Evolutionary conservation across 306 rosid species (phyloP).

Genomic region (Castanospermum australe): DNA sequence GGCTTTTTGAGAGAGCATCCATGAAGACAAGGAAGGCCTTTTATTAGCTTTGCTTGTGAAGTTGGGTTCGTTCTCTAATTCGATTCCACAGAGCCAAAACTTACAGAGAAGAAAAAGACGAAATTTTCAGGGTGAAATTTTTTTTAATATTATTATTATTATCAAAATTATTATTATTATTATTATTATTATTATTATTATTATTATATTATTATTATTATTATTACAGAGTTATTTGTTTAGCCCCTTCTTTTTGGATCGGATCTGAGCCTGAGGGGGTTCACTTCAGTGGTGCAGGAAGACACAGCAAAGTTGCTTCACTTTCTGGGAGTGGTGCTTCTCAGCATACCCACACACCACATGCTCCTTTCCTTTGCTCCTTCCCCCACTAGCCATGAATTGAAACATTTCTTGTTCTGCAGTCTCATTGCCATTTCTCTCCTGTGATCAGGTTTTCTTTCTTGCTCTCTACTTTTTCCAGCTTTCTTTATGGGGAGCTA

Average conservation of each 20-base stretch:
- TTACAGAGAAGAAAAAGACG: neutral
- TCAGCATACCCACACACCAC: conserved; percentile 12
- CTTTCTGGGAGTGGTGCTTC: conserved; percentile 43
- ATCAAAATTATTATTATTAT: neutral
- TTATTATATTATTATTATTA: neutral
- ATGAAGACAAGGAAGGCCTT: conserved; percentile 30
- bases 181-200: neutral
- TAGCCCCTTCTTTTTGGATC: conserved; percentile 51
- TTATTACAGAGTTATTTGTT: conserved; percentile 24
- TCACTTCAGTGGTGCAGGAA: conserved; percentile 40
- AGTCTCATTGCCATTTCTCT: conserved; percentile 44
- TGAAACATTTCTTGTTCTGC: conserved; percentile 51
- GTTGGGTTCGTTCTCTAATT: conserved; percentile 10
- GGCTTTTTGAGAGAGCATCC: conserved; percentile 15
- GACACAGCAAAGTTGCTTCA: conserved; percentile 41
- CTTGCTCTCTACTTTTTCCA: conserved; percentile 9
- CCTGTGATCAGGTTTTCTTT: conserved; percentile 50
- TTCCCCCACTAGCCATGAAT: conserved; percentile 33
- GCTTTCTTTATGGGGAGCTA: neutral
- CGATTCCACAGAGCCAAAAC: conserved; percentile 17
- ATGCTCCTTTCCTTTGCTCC: neutral
- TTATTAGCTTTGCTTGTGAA: conserved; percentile 35
- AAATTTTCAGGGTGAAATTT: neutral
- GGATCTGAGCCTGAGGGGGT: conserved; percentile 57
- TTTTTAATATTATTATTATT: neutral